A percentile compares a stretch with the other conserved stretches of the same genome.
These are phyloP conservation scores for Blechomonas ayalai DNA, from an alignment of 208 protist genomes.

Conservation along the genomic window DNA sequence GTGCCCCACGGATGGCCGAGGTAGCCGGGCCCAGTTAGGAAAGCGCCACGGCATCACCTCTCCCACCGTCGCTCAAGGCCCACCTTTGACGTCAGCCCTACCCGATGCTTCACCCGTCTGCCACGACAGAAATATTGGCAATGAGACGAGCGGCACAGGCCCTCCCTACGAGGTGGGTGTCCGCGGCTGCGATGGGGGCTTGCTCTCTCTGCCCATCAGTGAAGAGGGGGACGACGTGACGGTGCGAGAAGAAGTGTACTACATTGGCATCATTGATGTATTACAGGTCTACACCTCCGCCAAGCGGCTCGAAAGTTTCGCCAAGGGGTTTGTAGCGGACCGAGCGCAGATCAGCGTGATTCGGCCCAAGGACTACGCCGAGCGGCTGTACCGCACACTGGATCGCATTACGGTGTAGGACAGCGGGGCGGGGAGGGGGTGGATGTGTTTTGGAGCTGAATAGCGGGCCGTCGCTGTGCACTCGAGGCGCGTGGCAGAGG, in stretches of 20 bases:
- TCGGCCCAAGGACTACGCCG: conserved; percentile 70
- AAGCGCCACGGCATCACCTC: too few species aligned
- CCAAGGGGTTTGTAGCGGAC: conserved; percentile 76
- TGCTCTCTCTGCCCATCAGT: conserved; percentile 77
- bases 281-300: conserved; percentile 84
- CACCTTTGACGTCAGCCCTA: too few species aligned
- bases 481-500: too few species aligned
- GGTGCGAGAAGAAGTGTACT: conserved; percentile 84
- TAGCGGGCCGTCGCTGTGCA: too few species aligned
- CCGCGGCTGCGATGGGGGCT: conserved; percentile 71
- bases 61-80: too few species aligned
- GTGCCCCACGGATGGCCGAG: too few species aligned
- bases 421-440: background rate
- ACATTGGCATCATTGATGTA: conserved; percentile 91
- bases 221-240: conserved; percentile 52
- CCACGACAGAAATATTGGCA: too few species aligned
- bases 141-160: too few species aligned
- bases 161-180: conserved; percentile 65
- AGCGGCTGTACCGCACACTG: conserved; percentile 70
- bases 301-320: conserved; percentile 83
- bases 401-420: conserved; percentile 69
- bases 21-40: too few species aligned
- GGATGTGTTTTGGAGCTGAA: too few species aligned
- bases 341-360: conserved; percentile 77
- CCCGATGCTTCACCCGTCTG: too few species aligned